phyloP scores from a whole-genome alignment of 306 rosid species.

The Sindora glabra region DNA sequence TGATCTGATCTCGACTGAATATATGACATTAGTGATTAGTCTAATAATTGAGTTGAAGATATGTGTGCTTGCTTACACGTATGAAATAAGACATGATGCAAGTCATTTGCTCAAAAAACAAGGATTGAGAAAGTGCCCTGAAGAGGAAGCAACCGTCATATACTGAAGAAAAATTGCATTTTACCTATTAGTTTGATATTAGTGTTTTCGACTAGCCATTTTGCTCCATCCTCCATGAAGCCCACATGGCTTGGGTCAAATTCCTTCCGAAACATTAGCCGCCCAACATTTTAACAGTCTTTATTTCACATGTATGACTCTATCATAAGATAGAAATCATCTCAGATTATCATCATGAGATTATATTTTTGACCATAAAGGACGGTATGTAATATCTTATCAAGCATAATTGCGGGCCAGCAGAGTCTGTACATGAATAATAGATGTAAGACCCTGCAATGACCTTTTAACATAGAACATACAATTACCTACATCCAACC shows the following conservation, averaged over 20 bases:
- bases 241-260: conserved; percentile 65
- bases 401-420: not conserved
- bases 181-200: conserved; percentile 68
- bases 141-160: not conserved
- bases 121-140: not conserved
- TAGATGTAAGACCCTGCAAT: not conserved
- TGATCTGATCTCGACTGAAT: too few relatives aligned
- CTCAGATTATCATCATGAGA: conserved; percentile 2
- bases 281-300: conserved; percentile 39
- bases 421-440: not conserved
- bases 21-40: too few relatives aligned
- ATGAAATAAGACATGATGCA: not conserved
- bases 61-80: not conserved
- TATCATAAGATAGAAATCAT: not conserved
- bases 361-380: not conserved
- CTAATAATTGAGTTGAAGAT: too few relatives aligned
- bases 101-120: too few relatives aligned
- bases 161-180: too few relatives aligned
- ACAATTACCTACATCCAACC: too few relatives aligned
- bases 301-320: conserved; percentile 17
- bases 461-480: too few relatives aligned
- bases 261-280: conserved; percentile 72
- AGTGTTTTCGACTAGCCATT: conserved; percentile 88
- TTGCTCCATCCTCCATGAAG: conserved; percentile 75
- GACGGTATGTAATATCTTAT: conserved; percentile 1